Base-by-base conservation (phyloP, 225 moss, liverwort and hornwort genomes). In the Bryoerythrophyllum caledonicum region DNA sequence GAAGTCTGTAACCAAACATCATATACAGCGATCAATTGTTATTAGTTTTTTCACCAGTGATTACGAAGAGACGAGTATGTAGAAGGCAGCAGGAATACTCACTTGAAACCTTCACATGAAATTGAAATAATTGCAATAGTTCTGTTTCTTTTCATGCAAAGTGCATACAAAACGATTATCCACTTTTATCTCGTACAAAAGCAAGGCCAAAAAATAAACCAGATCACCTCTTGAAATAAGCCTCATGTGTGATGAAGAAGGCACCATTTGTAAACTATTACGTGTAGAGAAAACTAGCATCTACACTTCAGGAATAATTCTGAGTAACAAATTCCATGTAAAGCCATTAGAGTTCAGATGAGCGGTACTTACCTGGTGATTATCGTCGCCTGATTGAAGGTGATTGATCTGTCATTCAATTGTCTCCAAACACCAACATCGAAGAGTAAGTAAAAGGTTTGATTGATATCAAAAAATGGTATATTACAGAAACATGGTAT, bases 401-500 rank as follows among this genome's bases (percentile, higher is more conserved):
- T 28, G 1, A 44, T 8, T 14, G n/a, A 60, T 30, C 60, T 44
- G 5, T 64, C 14, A 41, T 32, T 5, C 64, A 55, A 41, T 2
- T 4, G 27, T 5, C 54, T 65, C 48, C 3, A 26, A n/a, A 74
- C 26, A 65, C 41, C 21, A 28, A 44, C 14, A 15, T 41, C 19
- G 3, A 43, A 51, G 74, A 21, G 15, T 30, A 25, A 68, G 26
- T 60, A 34, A 5, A 5, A 67, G 26, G 16, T 34, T 68, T 55
- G 10, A 24, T 19, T 63, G 12, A n/a, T 46, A 71, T 37, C 38
- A 14, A 71, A 85, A 71, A 73, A 78, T 72, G 79, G 76, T 76
- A 76, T 40, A 64, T 17, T 79, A 79, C 82, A 85, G 13, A 72
- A 65, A 73, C 37, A 38, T 60, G 75, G 57, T 53, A 7, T 46